Evolutionary conservation across 129 eudicot genomes (phyloP), one percentile per base, ranked within the genome.

Genomic region (Apium graveolens): DNA sequence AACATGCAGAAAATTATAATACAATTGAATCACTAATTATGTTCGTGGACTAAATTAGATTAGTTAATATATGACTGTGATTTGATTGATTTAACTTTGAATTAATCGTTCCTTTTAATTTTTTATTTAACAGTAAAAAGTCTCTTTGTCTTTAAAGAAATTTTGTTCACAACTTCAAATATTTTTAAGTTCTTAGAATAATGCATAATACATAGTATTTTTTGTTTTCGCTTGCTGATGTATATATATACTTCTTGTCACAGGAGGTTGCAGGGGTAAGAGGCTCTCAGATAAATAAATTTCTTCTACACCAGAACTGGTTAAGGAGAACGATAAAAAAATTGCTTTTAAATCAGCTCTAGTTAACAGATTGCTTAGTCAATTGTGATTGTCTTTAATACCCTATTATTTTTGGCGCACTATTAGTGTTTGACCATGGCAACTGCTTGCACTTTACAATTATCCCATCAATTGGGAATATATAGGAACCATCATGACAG

Each of bases 221-320:
- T 7, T 55, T 55, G 29, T 57, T 57, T 57, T 24, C 14, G 31
- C 29, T 57, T 57, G 65, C 31, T 57, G 12, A 57, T 24, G n/a
- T 57, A 7, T 57, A n/a, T 57, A 10, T 9, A 7, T n/a, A 24
- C 65, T 8, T 57, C 11, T 57, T 7, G 27, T 24, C 13, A n/a
- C 65, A 57, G 65, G 65, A 57, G 65, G 65, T 57, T 57, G 65
- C 65, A 57, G 31, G 65, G 31, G 29, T 57, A 57, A 55, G 63
- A 55, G 29, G 13, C 31, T 57, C 29, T 21, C 9, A 53, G n/a
- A 51, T 51, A 18, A 51, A 6, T 51, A 5, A 18, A 51, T 51
- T 51, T 14, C 53, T 46, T 21, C 16, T 20, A 24, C 13, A 49
- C 60, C 24, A 49, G 60, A 49, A 18, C 60, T 49, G 60, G 14